Evolutionary conservation across 2,329 filamentous ascomycete genomes (phyloP).

Genomic region (Clathrospora elynae): DNA sequence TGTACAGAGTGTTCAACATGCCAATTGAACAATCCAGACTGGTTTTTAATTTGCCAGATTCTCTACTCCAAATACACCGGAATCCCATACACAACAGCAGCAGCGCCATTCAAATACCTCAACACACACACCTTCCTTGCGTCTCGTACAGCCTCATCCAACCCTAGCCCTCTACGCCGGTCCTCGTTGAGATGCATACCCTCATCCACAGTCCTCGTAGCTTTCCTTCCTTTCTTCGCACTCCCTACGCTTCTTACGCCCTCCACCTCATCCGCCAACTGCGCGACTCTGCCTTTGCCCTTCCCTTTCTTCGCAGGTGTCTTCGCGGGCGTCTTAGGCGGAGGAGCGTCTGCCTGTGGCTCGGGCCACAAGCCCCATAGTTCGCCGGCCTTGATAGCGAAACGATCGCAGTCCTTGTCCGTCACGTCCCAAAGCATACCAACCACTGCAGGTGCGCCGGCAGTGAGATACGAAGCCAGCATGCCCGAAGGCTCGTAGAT

Average conservation of each 20-base stretch:
- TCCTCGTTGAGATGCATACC: constrained; percentile 29
- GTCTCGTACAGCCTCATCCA: constrained; percentile 80
- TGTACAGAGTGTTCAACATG: no score
- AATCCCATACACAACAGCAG: constrained; percentile 92
- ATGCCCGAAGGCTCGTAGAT: constrained; percentile 86
- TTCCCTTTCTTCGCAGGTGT: constrained; percentile 35
- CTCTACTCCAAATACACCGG: constrained; percentile 75
- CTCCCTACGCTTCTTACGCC: constrained; percentile 21
- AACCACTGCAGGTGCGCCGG: constrained; percentile 77
- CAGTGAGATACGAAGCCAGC: constrained; percentile 88
- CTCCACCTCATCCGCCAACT: constrained; percentile 35
- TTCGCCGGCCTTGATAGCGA: constrained; percentile 78
- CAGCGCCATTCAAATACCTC: constrained; percentile 89
- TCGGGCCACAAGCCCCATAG: constrained; percentile 76
- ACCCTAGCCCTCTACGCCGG: constrained; percentile 43
- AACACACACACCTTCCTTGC: constrained; percentile 82
- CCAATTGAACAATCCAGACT: no score
- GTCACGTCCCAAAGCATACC: constrained; percentile 98
- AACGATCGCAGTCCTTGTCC: constrained; percentile 94
- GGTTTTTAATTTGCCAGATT: no score
- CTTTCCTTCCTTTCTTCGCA: constrained; percentile 31
- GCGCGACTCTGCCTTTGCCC: constrained; percentile 37
- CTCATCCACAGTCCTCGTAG: constrained; percentile 34
- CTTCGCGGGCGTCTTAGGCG: constrained; percentile 31
- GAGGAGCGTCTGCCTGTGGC: constrained; percentile 42